These are phyloP conservation scores for Dovyalis caffra DNA, from an alignment of 345 rosid genomes.

Conservation along the genomic window DNA sequence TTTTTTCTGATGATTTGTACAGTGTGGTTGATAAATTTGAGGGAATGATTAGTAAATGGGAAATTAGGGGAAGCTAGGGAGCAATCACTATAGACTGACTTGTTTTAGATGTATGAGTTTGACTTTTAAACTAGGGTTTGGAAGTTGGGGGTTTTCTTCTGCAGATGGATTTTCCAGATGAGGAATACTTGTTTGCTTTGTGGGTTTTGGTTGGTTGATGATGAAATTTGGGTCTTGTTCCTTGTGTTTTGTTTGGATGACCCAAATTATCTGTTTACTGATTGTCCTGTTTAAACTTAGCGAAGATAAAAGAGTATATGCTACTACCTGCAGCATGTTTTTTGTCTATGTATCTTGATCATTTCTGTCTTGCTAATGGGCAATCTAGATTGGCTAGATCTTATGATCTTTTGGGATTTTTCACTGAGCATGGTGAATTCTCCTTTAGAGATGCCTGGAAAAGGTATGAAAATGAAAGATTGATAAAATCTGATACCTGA, in stretches of 20 bases:
- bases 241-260: slow-evolving; percentile 27
- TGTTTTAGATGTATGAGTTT: slow-evolving; percentile 33
- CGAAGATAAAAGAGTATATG: slow-evolving; percentile 18
- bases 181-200: slow-evolving; percentile 11
- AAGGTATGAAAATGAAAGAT: neutral
- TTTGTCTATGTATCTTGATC: slow-evolving; percentile 1
- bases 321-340: slow-evolving; percentile 8
- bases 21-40: slow-evolving; percentile 40
- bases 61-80: slow-evolving; percentile 23
- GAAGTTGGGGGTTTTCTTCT: slow-evolving; percentile 11
- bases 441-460: neutral
- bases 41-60: slow-evolving; percentile 20
- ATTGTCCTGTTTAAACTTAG: slow-evolving; percentile 22
- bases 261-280: slow-evolving; percentile 31
- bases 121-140: slow-evolving; percentile 31
- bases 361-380: neutral
- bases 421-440: neutral
- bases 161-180: neutral
- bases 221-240: slow-evolving; percentile 29
- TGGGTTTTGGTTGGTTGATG: slow-evolving; percentile 21
- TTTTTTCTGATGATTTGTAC: slow-evolving; percentile 51
- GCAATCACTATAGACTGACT: slow-evolving; percentile 33
- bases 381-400: neutral
- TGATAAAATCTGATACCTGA: neutral
- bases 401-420: neutral